phyloP scores from a whole-genome alignment of 768 basidiomycete genomes.

The Leccinum uliginosum region DNA sequence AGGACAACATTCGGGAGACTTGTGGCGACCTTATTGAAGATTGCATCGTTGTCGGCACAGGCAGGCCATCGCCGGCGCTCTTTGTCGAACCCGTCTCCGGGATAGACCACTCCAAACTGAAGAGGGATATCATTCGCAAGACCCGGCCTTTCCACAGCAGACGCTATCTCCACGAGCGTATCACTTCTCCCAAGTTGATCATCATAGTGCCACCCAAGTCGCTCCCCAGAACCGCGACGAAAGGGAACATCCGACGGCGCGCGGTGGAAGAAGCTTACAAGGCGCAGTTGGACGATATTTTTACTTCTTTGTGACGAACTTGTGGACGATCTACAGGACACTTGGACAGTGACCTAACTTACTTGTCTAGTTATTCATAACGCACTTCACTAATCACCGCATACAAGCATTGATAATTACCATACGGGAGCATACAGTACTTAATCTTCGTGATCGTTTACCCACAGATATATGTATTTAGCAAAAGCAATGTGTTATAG shows the following conservation, averaged over 20 bases:
- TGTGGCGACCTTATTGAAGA: conserved; percentile 64
- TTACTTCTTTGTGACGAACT: conserved; percentile 28
- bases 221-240: conserved; percentile 73
- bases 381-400: conserved; percentile 6
- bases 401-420: conserved; percentile 12
- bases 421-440: conserved; percentile 11
- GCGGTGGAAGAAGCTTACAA: conserved; percentile 69
- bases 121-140: conserved; percentile 68
- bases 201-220: conserved; percentile 62
- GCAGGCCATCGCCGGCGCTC: conserved; percentile 70
- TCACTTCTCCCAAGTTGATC: conserved; percentile 60
- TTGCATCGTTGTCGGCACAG: conserved; percentile 74
- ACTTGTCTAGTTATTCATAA: conserved; percentile 10
- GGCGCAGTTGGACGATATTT: conserved; percentile 55
- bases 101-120: conserved; percentile 54
- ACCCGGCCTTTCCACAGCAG: conserved; percentile 70
- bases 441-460: conserved; percentile 6
- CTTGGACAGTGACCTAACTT: conserved; percentile 13
- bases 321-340: not conserved
- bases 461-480: not conserved
- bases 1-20: conserved; percentile 66
- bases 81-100: conserved; percentile 63
- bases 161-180: conserved; percentile 76
- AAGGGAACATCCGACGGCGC: conserved; percentile 75
- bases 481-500: conserved; percentile 7